Evolutionary conservation across 129 eudicot species (phyloP).

Genomic region (Pulicaria dysenterica): DNA sequence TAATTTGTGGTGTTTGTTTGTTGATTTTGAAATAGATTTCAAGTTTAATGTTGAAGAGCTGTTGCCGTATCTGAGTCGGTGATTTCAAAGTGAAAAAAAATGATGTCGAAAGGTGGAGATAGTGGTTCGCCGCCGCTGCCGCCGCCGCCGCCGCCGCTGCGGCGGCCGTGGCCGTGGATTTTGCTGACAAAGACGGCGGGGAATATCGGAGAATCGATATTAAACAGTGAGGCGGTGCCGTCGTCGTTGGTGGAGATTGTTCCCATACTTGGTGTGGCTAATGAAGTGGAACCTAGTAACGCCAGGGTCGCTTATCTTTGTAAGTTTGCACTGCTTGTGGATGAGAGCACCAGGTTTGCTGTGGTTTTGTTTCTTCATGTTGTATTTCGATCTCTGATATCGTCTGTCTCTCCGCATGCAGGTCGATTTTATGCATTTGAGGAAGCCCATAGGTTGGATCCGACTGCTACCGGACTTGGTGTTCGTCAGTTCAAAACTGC

Average conservation of each 20-base stretch:
- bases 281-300: slow-evolving; percentile 98
- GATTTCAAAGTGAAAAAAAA: slow-evolving; percentile 33
- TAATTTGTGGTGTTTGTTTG: slow-evolving; percentile 3
- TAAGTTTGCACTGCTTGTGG: slow-evolving; percentile 41
- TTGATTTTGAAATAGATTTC: slow-evolving; percentile 2
- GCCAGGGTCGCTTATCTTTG: slow-evolving; percentile 95
- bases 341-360: too few relatives aligned
- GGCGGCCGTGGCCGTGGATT: too few relatives aligned
- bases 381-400: background rate
- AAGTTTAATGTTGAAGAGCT: slow-evolving; percentile 32
- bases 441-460: slow-evolving; percentile 96
- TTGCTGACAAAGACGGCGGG: slow-evolving; percentile 88
- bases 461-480: slow-evolving; percentile 97
- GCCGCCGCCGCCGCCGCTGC: slow-evolving; percentile 60
- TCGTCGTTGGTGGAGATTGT: slow-evolving; percentile 93
- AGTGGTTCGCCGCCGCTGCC: slow-evolving; percentile 55
- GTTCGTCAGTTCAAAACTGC: slow-evolving; percentile 99
- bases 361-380: background rate
- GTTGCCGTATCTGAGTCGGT: slow-evolving; percentile 27
- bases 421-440: slow-evolving; percentile 99
- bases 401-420: slow-evolving; percentile 41
- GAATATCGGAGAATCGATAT: slow-evolving; percentile 85
- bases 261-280: slow-evolving; percentile 97
- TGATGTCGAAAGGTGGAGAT: slow-evolving; percentile 70
- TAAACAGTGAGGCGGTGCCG: slow-evolving; percentile 98